Conservation (phyloP, 75 land plant genomes). For the Cupressus sempervirens region DNA sequence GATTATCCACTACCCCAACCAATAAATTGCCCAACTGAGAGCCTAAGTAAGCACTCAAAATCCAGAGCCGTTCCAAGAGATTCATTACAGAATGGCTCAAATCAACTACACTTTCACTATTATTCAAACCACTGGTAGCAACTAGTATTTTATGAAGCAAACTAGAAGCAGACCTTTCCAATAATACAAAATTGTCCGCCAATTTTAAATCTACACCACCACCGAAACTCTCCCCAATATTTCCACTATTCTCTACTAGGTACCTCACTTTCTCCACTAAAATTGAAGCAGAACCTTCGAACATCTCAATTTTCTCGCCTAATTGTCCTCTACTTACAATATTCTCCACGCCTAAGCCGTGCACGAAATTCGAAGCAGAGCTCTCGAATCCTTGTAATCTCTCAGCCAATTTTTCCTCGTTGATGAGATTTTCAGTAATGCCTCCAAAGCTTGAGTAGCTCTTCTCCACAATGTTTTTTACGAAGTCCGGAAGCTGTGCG, state of each 20-base stretch:
- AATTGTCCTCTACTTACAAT: not conserved
- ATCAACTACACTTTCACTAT: not conserved
- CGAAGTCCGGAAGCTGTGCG: not conserved
- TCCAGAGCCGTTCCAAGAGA: not conserved
- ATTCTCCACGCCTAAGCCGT: not conserved
- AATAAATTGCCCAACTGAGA: not conserved
- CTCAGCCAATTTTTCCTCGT: not conserved
- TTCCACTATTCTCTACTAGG: not conserved
- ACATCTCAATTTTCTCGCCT: not conserved
- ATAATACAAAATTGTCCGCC: not conserved
- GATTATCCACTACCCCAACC: not conserved
- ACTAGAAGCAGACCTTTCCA: not conserved
- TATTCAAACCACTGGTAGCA: not conserved
- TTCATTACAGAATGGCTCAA: not conserved
- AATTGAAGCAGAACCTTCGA: not conserved
- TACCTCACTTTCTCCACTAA: not conserved
- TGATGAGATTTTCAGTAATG: not conserved
- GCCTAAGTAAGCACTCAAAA: not conserved
- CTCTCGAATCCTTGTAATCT: not conserved
- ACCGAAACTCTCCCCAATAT: not conserved
- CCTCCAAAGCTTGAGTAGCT: not conserved
- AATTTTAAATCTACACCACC: not conserved
- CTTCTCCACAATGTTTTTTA: not conserved
- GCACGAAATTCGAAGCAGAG: not conserved
- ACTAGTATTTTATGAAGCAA: not conserved